Conservation (phyloP, 2,329 filamentous ascomycete species). For the Coccinonectria pachysandricola region DNA sequence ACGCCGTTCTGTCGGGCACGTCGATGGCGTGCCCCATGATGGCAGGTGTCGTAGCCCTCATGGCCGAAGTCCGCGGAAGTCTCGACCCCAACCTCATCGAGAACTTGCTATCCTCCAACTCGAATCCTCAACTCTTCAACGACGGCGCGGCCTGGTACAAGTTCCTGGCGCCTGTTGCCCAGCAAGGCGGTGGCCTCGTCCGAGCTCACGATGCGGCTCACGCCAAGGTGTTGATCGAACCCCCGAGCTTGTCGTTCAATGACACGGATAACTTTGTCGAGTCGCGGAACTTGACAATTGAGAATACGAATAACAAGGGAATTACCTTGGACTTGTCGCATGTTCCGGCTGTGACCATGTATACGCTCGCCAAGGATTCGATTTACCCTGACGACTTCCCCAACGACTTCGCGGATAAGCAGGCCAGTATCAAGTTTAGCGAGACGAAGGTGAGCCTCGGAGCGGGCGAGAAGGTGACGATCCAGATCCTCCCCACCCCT, state of each 20-base stretch:
- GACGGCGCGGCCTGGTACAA: conserved; percentile 26
- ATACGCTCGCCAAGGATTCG: conserved; percentile 30
- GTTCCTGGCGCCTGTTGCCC: conserved; percentile 42
- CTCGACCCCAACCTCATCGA: conserved; percentile 39
- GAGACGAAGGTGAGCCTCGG: conserved; percentile 32
- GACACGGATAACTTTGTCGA: conserved; percentile 47
- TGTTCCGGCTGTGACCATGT: conserved; percentile 40
- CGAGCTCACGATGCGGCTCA: conserved; percentile 50
- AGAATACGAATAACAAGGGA: conserved; percentile 40
- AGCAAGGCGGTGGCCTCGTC: conserved; percentile 51
- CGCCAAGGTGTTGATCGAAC: conserved; percentile 40
- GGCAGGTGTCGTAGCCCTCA: conserved; percentile 43
- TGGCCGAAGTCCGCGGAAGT: conserved; percentile 41
- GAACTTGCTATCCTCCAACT: conserved; percentile 38
- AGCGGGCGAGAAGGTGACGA: conserved; percentile 31
- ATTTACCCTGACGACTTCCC: conserved; percentile 34
- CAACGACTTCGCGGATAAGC: conserved; percentile 30
- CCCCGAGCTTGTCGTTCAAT: conserved; percentile 52
- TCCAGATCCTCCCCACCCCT: conserved; percentile 35
- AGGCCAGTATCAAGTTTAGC: conserved; percentile 34
- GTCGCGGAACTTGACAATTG: conserved; percentile 42
- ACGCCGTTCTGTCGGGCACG: conserved; percentile 44
- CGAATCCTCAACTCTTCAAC: conserved; percentile 40
- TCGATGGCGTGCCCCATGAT: conserved; percentile 51
- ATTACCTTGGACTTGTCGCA: too few species aligned